A percentile compares a stretch with the other conserved stretches of the same genome.
Conservation (phyloP, 2,329 filamentous ascomycete species). For the Alternaria sp. region DNA sequence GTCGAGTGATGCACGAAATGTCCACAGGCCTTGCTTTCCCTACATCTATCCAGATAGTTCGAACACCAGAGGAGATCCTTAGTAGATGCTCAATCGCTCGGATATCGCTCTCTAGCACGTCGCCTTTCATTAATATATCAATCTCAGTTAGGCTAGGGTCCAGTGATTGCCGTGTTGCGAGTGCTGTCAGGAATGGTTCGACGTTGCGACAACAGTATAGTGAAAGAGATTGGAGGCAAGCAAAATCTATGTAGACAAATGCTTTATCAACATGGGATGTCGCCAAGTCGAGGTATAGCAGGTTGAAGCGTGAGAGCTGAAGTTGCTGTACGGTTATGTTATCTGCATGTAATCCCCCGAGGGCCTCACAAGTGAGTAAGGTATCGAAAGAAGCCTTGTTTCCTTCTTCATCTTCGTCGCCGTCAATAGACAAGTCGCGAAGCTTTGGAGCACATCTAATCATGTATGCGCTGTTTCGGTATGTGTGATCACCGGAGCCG, state of each 20-base stretch:
- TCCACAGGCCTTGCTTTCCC: neutral
- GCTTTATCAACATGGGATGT: neutral
- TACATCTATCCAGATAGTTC: neutral
- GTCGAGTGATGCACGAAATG: neutral
- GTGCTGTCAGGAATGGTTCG: neutral
- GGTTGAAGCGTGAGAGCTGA: neutral
- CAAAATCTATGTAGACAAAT: neutral
- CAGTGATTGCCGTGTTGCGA: neutral
- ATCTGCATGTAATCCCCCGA: neutral
- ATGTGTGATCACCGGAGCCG: neutral
- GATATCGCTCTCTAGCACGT: neutral
- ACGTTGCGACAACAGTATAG: neutral
- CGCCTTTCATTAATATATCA: neutral
- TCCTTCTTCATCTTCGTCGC: neutral
- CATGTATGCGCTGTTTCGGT: neutral
- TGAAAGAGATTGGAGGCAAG: neutral
- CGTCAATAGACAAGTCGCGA: neutral
- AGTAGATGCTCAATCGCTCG: neutral
- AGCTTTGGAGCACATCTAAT: neutral
- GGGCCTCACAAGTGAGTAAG: neutral
- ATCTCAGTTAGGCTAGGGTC: neutral
- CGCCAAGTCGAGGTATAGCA: neutral
- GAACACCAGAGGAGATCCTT: neutral
- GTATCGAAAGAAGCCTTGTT: neutral
- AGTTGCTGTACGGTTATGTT: neutral